Evolutionary conservation across 1,284 basidiomycete genomes (phyloP), one percentile per base, ranked within the genome.

Genomic region (Ustilago cynodontis): DNA sequence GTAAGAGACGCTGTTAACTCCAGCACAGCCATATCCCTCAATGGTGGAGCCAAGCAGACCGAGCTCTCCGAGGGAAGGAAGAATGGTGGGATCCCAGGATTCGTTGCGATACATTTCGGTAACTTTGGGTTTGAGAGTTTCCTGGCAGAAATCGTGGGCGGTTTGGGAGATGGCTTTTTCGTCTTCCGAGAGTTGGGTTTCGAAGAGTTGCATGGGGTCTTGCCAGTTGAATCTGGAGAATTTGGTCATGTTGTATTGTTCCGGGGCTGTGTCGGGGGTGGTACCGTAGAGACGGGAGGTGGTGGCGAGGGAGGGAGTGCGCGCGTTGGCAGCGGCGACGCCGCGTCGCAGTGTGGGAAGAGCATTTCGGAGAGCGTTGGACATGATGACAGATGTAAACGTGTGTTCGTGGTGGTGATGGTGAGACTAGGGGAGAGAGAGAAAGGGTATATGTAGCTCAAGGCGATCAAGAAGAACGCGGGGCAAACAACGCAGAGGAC

Each of bases 11-110:
- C 91, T 92, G 82, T 92, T 93, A 26, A 91, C 92, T n/a, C 96
- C 95, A 0, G 95, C 95, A 85, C 95, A 99, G 31, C 93, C 94
- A 82, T 98, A 97, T 1, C 94, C 95, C 71, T 93, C 86, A 78
- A 98, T 98, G 0, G 95, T 98, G 1, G 95, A 91, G 0, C 95
- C 95, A 1, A 98, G 89, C 18, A 98, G 87, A 3, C 96, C 96
- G 3, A 98, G 88, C 71, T 91, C 89, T n/a, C 95, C 95, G 93
- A 98, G 95, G 84, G 95, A 93, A 14, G 91, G 90, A 35, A 98
- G 88, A 66, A 95, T 91, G 18, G 89, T 87, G 65, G 89, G 89
- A 86, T 95, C 90, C 87, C 94, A 96, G 78, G 24, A 88, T 89
- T 98, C 95, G 22, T 91, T 94, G 59, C 95, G 89, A 89, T 94